Base-by-base conservation (phyloP, 305 asterid species). In the Plantago rigida region DNA sequence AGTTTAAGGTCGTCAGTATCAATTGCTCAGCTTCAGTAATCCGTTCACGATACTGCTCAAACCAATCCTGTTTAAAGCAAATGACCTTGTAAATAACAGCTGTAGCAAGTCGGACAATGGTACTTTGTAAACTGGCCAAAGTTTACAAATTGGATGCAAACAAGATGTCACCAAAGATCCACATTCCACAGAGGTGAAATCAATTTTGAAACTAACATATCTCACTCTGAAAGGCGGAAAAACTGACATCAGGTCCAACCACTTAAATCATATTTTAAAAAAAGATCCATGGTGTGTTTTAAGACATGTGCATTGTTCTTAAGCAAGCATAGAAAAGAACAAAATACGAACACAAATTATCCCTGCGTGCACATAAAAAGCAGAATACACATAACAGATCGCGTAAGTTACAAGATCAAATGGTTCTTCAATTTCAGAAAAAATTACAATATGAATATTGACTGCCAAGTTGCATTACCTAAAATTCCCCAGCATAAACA, bases 11-110 rank as follows among this genome's bases (percentile, higher is more conserved):
- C 47, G 94, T 83, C 70, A 93, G 72, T 60, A 93, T 70, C 94
- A 87, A 70, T 67, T 87, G 95, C 70, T 93, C 99, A 44, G 96
- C 97, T 74, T 84, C 97, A 48, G 65, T 79, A 36, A 87, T 78
- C 70, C 92, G 83, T 60, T 85, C 95, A 9, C 97, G 95, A 75
- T 87, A 93, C 70, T 83, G 85, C 73, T 89, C 99, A 74, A 89
- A 84, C 97, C 99, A 93, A 78, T 78, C 94, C 99, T 93, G 83
- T 61, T 34, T 55, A 77, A 58, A 65, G 58, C 34, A 71, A 68
- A 73, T 10, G 51, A 65, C 49, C 26, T 51, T 19, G 64, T 13
- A 6, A 66, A 73, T 45, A 64, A 69, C 4, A 31, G 39, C 0
- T 9, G 64, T 56, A 62, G 51, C 60, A 60, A 13, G 45, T 66